Base-by-base conservation (phyloP, 73 alveolate species). In the Paramecium tetraurelia region DNA sequence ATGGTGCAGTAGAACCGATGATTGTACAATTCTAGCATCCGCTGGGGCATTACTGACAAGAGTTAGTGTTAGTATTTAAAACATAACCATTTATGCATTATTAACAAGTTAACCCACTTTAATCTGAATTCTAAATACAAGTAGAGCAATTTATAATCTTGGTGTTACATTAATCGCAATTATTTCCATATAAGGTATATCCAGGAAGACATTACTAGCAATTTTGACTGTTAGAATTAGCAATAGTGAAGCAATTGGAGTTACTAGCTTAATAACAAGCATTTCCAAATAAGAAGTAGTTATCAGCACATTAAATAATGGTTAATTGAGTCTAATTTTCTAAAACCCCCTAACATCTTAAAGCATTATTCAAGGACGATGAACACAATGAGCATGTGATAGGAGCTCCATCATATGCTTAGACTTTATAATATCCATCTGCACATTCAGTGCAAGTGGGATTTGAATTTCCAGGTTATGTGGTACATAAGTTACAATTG, bases 401-500 rank as follows among this genome's bases (percentile, higher is more conserved):
- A n/a, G 69, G 69, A 53, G 69, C 84, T 11, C 46, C 41, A 63
- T 63, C 46, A 63, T 27, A 31, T 63, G 84, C 46, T 7, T 63
- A 63, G 2, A 63, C 84, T 33, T 31, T 63, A 24, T 63, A 63
- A 63, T 63, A 63, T 63, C 84, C 84, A 63, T 63, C 84, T 63
- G 41, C 41, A 63, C 84, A 63, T 63, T 63, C 41, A 0, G 27
- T 2, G 5, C 84, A 63, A 27, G 84, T 22, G 12, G 84, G 21
- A 24, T 27, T 33, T 11, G 41, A 31, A 63, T 50, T 63, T 63
- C 84, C 84, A 27, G 48, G 4, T 27, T 31, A 63, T 3, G 46
- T 27, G 10, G 7, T 11, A 63, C 84, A 63, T 22, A 0, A 63
- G 9, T 63, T 63, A 24, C 84, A 63, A 63, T 63, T 63, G 2